Evolutionary conservation across 495 filamentous ascomycete genomes (phyloP).

Genomic region (Neurospora sp.): DNA sequence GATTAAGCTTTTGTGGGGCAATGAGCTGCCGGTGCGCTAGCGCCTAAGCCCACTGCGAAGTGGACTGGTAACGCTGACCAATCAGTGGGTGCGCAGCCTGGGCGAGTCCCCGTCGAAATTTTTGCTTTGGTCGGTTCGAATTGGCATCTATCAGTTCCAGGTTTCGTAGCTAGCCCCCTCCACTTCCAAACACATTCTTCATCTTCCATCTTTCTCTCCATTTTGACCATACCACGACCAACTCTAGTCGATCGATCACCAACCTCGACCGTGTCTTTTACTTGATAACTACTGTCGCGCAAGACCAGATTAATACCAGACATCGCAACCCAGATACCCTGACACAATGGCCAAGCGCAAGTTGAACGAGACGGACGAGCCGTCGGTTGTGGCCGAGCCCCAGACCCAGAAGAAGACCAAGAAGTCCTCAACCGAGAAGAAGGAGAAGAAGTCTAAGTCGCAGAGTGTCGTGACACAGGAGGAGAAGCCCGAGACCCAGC

Average conservation of each 20-base stretch:
- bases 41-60: neutral
- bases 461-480: neutral
- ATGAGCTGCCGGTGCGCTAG: neutral
- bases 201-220: neutral
- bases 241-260: neutral
- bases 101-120: neutral
- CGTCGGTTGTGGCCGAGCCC: conserved; percentile 15
- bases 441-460: conserved; percentile 1
- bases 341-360: conserved; percentile 42
- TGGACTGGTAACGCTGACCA: neutral
- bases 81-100: neutral
- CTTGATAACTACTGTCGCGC: neutral
- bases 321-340: neutral
- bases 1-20: neutral
- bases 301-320: neutral
- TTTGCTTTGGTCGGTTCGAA: neutral
- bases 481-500: neutral
- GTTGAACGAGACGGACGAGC: conserved; percentile 40
- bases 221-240: neutral
- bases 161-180: neutral
- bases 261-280: neutral
- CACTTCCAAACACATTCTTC: neutral
- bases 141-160: neutral
- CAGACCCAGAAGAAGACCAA: conserved; percentile 1
- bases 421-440: conserved; percentile 3